Conservation (phyloP, 2,329 filamentous ascomycete species). For the Cladorrhinum sp. region DNA sequence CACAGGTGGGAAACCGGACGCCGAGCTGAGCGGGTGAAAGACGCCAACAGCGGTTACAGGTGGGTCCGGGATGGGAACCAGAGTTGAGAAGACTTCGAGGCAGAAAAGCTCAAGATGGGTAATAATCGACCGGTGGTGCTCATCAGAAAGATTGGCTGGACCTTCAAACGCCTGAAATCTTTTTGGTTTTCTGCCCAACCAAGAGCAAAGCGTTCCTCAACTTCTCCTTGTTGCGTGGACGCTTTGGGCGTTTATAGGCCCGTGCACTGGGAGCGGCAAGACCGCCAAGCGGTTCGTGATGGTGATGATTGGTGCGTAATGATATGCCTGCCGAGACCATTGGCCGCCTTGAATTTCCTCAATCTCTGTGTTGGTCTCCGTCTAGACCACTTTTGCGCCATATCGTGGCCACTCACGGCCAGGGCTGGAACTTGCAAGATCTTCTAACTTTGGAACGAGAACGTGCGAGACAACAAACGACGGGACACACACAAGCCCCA, state of each 20-base stretch:
- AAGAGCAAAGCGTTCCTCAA: background rate
- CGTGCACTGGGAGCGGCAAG: background rate
- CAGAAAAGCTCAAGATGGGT: background rate
- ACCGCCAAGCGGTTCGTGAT: background rate
- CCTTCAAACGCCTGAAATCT: background rate
- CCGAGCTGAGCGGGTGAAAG: background rate
- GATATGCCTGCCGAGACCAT: conserved; percentile 3
- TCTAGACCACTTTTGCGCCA: conserved; percentile 3
- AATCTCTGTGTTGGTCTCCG: conserved; percentile 7
- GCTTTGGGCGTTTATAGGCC: background rate
- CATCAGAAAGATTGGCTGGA: background rate
- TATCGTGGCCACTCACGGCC: background rate
- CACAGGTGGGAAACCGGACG: background rate
- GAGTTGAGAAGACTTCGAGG: background rate
- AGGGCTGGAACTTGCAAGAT: background rate
- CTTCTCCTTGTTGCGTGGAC: background rate
- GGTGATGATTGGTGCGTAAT: conserved; percentile 17
- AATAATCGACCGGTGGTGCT: background rate
- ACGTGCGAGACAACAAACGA: too few species aligned
- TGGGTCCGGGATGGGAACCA: background rate
- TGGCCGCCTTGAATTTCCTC: conserved; percentile 22
- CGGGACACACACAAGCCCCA: too few species aligned
- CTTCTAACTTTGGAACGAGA: background rate
- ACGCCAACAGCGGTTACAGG: background rate
- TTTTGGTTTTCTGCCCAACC: background rate